These are phyloP conservation scores for Venturia aucupariae DNA, from an alignment of 2,329 filamentous ascomycete species.

Conservation along the genomic window DNA sequence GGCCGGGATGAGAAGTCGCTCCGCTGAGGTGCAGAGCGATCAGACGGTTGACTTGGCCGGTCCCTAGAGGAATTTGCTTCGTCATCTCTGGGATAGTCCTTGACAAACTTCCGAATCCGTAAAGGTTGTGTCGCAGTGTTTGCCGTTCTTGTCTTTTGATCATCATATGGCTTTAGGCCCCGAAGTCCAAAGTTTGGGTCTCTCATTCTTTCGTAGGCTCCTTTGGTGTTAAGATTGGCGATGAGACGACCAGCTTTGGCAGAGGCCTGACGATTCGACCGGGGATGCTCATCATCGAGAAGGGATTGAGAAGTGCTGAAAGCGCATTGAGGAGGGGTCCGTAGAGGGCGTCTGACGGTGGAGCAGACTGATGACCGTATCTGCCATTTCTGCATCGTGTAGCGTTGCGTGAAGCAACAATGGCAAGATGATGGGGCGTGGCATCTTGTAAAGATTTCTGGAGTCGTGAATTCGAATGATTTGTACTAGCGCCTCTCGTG, in stretches of 20 bases:
- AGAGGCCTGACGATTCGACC: conserved; percentile 1
- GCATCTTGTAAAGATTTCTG: neutral
- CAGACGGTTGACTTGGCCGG: neutral
- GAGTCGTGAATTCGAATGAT: neutral
- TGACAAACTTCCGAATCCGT: neutral
- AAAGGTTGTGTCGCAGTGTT: neutral
- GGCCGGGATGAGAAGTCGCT: neutral
- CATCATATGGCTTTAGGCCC: neutral
- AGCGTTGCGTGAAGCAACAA: conserved; percentile 2
- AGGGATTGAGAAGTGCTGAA: neutral
- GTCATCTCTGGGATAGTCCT: neutral
- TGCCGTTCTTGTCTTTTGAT: neutral
- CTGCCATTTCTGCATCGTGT: conserved; percentile 10
- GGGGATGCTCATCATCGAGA: neutral
- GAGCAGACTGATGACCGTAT: neutral
- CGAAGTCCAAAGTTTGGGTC: neutral
- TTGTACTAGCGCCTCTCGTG: neutral
- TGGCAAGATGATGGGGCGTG: neutral
- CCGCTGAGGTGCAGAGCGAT: neutral
- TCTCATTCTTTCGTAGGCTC: neutral
- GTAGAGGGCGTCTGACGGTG: neutral
- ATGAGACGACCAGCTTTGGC: conserved; percentile 10
- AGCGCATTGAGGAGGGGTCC: neutral
- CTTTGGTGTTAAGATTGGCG: neutral
- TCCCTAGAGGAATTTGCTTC: neutral